A percentile compares a stretch with the other conserved stretches of the same genome.
Conservation (phyloP, 2,329 filamentous ascomycete genomes). For the Aureobasidium subglaciale region DNA sequence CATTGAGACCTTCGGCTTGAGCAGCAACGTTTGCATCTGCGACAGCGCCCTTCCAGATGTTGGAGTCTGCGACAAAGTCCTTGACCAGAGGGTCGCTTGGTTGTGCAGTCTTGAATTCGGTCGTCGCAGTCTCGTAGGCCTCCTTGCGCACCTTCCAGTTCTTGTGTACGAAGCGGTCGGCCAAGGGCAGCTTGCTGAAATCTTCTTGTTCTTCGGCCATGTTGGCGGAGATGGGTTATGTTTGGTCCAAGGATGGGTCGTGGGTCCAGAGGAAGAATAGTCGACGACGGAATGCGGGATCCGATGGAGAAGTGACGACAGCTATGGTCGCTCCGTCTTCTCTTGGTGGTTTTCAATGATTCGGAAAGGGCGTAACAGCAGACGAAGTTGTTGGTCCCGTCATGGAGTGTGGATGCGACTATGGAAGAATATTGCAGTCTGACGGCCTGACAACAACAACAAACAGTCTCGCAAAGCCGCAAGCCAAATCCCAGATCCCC, state of each 20-base stretch:
- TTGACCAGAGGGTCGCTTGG: conserved; percentile 80
- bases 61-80: conserved; percentile 77
- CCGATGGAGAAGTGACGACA: neutral
- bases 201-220: conserved; percentile 85
- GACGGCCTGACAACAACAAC: conserved; percentile 6
- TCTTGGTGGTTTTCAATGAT: neutral
- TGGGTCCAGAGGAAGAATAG: neutral
- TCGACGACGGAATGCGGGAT: neutral
- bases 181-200: conserved; percentile 68
- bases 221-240: conserved; percentile 18
- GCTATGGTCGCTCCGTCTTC: neutral
- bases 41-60: conserved; percentile 86
- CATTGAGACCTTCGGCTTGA: conserved; percentile 83
- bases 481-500: conserved; percentile 7
- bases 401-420: neutral
- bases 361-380: neutral
- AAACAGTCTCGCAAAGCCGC: neutral
- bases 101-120: conserved; percentile 75
- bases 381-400: neutral
- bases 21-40: conserved; percentile 94
- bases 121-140: conserved; percentile 86
- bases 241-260: neutral
- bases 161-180: conserved; percentile 82
- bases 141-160: conserved; percentile 96
- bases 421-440: neutral